These are phyloP conservation scores for Ilyonectria robusta DNA, from an alignment of 2,329 filamentous ascomycete species.

Conservation along the genomic window DNA sequence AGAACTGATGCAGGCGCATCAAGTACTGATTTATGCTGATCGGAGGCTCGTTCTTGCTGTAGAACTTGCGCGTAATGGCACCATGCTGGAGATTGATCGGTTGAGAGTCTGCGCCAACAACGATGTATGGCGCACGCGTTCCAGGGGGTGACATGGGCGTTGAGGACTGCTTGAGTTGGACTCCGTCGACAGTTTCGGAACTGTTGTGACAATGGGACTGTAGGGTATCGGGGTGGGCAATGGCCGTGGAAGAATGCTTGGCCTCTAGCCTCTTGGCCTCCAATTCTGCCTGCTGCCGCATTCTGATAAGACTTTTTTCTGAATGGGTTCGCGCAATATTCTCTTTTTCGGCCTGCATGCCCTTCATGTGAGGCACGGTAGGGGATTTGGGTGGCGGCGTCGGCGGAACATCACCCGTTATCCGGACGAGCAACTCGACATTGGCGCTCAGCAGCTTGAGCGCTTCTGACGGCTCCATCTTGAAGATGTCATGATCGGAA, in stretches of 20 bases:
- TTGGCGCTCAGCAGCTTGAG: slow-evolving; percentile 83
- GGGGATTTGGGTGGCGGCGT: slow-evolving; percentile 79
- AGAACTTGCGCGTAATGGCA: slow-evolving; percentile 92
- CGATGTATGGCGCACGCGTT: slow-evolving; percentile 66
- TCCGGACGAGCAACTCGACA: slow-evolving; percentile 78
- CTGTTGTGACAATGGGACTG: slow-evolving; percentile 14
- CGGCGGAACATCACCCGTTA: slow-evolving; percentile 84
- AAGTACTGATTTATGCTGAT: slow-evolving; percentile 90
- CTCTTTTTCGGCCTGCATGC: slow-evolving; percentile 74
- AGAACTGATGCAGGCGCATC: slow-evolving; percentile 88
- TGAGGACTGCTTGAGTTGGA: slow-evolving; percentile 62
- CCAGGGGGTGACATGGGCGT: slow-evolving; percentile 43
- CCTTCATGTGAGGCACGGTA: slow-evolving; percentile 76
- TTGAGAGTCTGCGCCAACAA: slow-evolving; percentile 79
- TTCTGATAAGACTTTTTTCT: slow-evolving; percentile 64
- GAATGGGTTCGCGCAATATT: slow-evolving; percentile 72
- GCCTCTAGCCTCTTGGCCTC: slow-evolving; percentile 44
- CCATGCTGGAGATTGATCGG: slow-evolving; percentile 84
- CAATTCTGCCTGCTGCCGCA: slow-evolving; percentile 59
- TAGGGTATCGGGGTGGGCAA: slow-evolving; percentile 6
- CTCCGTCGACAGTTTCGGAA: slow-evolving; percentile 66
- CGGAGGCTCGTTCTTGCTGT: slow-evolving; percentile 87
- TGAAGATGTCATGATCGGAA: slow-evolving; percentile 76
- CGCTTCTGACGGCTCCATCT: slow-evolving; percentile 79
- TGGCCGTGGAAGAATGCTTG: slow-evolving; percentile 27